Evolutionary conservation across 768 basidiomycete species (phyloP), one percentile per base, ranked within the genome.

Genomic region (Galerina marginata): DNA sequence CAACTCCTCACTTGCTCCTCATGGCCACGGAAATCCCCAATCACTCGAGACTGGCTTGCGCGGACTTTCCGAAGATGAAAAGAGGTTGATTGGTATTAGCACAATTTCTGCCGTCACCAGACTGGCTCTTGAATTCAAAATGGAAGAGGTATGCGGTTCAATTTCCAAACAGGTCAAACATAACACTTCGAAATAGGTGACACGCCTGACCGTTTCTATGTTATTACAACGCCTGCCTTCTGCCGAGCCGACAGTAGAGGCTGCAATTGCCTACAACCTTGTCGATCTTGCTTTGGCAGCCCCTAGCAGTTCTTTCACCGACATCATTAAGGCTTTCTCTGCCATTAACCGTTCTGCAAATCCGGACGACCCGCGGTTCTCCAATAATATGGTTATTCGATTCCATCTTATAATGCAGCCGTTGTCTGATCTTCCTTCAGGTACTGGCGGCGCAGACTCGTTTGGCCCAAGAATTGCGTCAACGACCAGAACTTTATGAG

Each of bases 91-190:
- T 42, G 91, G 91, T 2, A 93, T 95, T 53, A 95, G 92, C 61
- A 95, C 94, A 2, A 95, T 98, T 59, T 92, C 92, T 2, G 91
- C 96, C 2, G 95, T 96, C 4, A 91, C 95, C 2, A 83, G 87
- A 33, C 83, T 98, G 37, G 92, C 95, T 0, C 76, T 97, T 14
- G 95, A 97, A 74, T 95, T 96, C 69, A 78, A 86, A 58, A 83
- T 85, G 61, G 92, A 95, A 69, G 95, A 96, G 77, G 94, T 92
- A 66, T 53, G 16, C 39, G 20, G 43, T 42, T 4, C 29, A 23
- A 9, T 9, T 33, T 20, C 25, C 11, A 33, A 7, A 39, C 9
- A n/a, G 43, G 29, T 20, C 4, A 42, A 53, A 15, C 44, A 11
- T 15, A 42, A 36, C n/a, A 54, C 11, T 46, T 15, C 25, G 16